Conservation (phyloP, 768 basidiomycete species). For the Macrolepiota fuliginosa region DNA sequence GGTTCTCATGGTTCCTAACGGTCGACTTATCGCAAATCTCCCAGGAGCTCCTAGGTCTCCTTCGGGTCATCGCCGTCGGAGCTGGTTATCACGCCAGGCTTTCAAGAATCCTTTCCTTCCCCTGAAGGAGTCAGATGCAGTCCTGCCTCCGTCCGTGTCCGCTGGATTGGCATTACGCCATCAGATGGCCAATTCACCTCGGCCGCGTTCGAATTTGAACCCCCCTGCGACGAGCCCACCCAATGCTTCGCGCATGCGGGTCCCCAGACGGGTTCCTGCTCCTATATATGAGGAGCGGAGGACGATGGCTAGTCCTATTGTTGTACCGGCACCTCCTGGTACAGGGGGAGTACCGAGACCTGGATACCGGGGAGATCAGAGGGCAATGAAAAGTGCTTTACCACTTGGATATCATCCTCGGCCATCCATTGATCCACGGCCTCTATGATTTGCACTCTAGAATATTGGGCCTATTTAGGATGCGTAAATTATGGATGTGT, state of each 20-base stretch:
- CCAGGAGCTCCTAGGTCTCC: constrained; percentile 31
- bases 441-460: neutral
- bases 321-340: neutral
- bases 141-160: constrained; percentile 17
- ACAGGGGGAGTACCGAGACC: constrained; percentile 5
- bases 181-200: neutral
- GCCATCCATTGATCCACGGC: neutral
- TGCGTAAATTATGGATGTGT: neutral
- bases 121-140: constrained; percentile 27
- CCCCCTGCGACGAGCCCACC: constrained; percentile 19
- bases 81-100: constrained; percentile 27
- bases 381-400: constrained; percentile 3
- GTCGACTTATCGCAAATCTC: constrained; percentile 22
- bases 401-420: constrained; percentile 1
- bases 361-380: neutral
- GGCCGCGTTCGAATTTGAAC: constrained; percentile 14
- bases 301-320: neutral
- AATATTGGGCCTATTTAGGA: neutral
- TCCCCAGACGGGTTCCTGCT: neutral
- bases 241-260: neutral
- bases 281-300: constrained; percentile 5
- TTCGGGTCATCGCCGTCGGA: constrained; percentile 23
- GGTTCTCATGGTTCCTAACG: constrained; percentile 20
- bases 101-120: constrained; percentile 39
- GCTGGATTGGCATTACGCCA: constrained; percentile 17